Conservation (phyloP, 2,329 filamentous ascomycete species). For the Lizonia empirigonia region DNA sequence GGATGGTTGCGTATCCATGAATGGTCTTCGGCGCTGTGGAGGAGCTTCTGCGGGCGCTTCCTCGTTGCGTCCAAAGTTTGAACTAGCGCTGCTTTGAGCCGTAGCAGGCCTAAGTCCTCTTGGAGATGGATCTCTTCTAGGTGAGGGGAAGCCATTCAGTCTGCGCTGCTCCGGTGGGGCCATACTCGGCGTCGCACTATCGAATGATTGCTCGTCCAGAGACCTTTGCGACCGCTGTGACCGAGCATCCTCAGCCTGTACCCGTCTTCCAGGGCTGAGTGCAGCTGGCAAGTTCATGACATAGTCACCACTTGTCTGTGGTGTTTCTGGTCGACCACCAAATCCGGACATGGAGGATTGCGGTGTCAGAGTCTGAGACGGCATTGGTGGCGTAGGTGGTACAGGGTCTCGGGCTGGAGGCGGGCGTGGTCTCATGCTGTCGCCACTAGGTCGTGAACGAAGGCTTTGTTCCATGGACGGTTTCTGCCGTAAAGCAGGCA, state of each 20-base stretch:
- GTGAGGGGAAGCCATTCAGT: conserved; percentile 36
- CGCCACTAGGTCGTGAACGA: conserved; percentile 43
- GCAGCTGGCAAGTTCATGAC: conserved; percentile 25
- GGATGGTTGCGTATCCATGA: conserved; percentile 61
- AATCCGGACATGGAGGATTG: conserved; percentile 50
- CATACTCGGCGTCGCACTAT: conserved; percentile 27
- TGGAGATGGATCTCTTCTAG: conserved; percentile 40
- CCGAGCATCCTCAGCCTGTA: conserved; percentile 37
- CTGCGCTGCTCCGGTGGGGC: conserved; percentile 36
- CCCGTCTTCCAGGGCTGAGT: conserved; percentile 36
- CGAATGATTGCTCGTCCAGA: conserved; percentile 33
- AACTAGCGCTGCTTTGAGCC: conserved; percentile 45
- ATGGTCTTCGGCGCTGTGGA: conserved; percentile 69
- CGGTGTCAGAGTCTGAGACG: conserved; percentile 47
- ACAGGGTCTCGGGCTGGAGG: conserved; percentile 40
- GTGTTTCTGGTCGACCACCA: conserved; percentile 38
- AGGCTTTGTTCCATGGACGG: conserved; percentile 45
- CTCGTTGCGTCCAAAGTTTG: conserved; percentile 37
- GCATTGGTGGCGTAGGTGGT: conserved; percentile 31
- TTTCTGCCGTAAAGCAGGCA: conserved; percentile 38
- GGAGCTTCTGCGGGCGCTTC: conserved; percentile 39
- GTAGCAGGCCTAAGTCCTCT: conserved; percentile 43
- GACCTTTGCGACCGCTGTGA: conserved; percentile 40
- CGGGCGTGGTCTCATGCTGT: conserved; percentile 43
- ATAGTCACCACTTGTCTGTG: conserved; percentile 32